Conservation (phyloP, 331 rosid genomes). For the Malus hybrid region DNA sequence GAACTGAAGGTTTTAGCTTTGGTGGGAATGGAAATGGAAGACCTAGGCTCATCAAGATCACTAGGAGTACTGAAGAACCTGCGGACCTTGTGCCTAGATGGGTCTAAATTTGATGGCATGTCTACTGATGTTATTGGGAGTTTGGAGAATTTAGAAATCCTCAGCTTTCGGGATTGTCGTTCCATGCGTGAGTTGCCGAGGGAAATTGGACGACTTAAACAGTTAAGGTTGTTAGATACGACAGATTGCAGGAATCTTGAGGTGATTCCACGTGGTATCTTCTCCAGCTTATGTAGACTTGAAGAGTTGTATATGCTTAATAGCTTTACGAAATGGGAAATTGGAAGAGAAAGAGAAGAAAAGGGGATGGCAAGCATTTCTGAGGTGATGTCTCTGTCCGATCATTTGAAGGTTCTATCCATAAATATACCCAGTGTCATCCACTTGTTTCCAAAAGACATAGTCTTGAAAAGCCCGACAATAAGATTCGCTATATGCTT, state of each 20-base stretch:
- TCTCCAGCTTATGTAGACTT: no score
- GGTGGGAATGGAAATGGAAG: no score
- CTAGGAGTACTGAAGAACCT: neutral
- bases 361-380: neutral
- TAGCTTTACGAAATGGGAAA: accelerated
- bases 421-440: neutral
- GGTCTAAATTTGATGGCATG: neutral
- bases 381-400: neutral
- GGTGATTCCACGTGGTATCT: no score
- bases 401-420: neutral
- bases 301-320: no score
- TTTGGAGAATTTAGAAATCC: neutral
- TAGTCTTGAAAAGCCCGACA: neutral
- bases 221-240: no score
- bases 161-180: accelerated
- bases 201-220: neutral
- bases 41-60: neutral
- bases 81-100: neutral
- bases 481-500: neutral
- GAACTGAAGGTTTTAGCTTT: neutral
- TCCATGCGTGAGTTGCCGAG: neutral
- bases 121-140: neutral
- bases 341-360: neutral
- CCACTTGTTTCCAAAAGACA: neutral
- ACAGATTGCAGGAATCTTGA: no score